Evolutionary conservation across 192 early-diverging fungal species (phyloP), one percentile per base, ranked within the genome.

Genomic region (Coemansia umbellata): DNA sequence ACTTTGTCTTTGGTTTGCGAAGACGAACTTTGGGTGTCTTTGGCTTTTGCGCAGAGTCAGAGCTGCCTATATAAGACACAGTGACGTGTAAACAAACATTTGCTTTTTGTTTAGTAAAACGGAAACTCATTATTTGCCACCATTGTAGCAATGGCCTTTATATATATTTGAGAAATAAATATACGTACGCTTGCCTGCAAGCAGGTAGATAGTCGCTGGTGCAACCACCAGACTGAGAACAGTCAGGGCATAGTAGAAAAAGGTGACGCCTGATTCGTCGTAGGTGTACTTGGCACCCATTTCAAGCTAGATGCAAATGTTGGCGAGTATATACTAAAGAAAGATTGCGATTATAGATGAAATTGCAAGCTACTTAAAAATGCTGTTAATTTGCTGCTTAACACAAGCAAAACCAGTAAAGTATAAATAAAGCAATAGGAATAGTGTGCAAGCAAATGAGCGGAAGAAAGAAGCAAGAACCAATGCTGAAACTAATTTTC

Each of bases 231-330:
- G 67, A 24, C 83, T 80, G 48, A 97, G 81, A 43, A 94, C 69
- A 2, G 94, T 87, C 53, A 95, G 58, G 22, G 94, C 75, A 77
- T 94, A 98, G 81, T 91, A 95, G 75, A 89, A 86, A 80, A 97
- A 98, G 58, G 88, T 91, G 55, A 90, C 87, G 23, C 95, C 95
- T 58, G 85, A 81, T 68, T 94, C 91, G 75, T 98, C 95, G 66
- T 96, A 98, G 43, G 80, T 84, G 81, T 97, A 97, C 65, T 91
- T 83, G 43, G 63, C 60, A 47, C 81, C 80, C 85, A 83, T 84
- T 58, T 58, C n/a, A 37, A 31, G 33, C 36, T 36, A 55, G 45
- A 51, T 65, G 55, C 55, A 58, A 47, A 27, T 21, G 27, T 19
- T 35, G 23, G 15, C 26, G 21, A 22, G 47, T 13, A 27, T 18